Evolutionary conservation across 179 eudicot genomes (phyloP).

Genomic region (Vitellaria paradoxa): DNA sequence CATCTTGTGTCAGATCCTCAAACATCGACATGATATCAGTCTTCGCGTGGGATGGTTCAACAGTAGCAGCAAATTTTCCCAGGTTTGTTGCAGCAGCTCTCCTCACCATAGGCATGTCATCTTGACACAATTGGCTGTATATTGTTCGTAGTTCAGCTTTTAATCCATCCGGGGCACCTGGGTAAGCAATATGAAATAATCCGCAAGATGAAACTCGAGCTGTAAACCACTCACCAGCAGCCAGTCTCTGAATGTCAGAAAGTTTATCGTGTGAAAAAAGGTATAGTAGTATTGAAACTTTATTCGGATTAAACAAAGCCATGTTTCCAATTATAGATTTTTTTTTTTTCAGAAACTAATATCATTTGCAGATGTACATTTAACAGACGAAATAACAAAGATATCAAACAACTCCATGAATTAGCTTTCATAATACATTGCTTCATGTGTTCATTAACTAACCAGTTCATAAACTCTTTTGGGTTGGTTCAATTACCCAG

Average conservation of each 20-base stretch:
- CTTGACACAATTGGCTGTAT: slow-evolving; percentile 86
- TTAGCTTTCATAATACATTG: not conserved
- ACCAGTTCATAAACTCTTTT: not conserved
- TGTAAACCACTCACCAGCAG: slow-evolving; percentile 97
- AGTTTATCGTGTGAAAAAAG: not conserved
- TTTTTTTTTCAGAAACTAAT: too few species aligned
- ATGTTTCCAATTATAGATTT: not conserved
- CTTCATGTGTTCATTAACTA: not conserved
- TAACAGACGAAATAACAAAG: not conserved
- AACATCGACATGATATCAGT: slow-evolving; percentile 86
- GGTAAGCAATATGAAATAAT: slow-evolving; percentile 85
- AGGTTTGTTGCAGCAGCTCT: slow-evolving; percentile 92
- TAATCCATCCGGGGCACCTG: slow-evolving; percentile 72
- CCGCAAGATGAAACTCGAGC: slow-evolving; percentile 97
- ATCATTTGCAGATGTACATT: not conserved
- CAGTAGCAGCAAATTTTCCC: slow-evolving; percentile 92
- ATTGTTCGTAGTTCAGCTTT: slow-evolving; percentile 80
- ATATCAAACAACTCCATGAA: not conserved
- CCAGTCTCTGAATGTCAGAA: slow-evolving; percentile 57
- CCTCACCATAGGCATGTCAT: slow-evolving; percentile 98
- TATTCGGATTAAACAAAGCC: not conserved
- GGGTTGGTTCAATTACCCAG: not conserved
- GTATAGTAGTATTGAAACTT: not conserved
- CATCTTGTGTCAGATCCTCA: slow-evolving; percentile 91
- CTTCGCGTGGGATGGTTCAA: slow-evolving; percentile 77